Evolutionary conservation across 1,284 basidiomycete genomes (phyloP), one percentile per base, ranked within the genome.

Genomic region (Rhodofomes roseus): DNA sequence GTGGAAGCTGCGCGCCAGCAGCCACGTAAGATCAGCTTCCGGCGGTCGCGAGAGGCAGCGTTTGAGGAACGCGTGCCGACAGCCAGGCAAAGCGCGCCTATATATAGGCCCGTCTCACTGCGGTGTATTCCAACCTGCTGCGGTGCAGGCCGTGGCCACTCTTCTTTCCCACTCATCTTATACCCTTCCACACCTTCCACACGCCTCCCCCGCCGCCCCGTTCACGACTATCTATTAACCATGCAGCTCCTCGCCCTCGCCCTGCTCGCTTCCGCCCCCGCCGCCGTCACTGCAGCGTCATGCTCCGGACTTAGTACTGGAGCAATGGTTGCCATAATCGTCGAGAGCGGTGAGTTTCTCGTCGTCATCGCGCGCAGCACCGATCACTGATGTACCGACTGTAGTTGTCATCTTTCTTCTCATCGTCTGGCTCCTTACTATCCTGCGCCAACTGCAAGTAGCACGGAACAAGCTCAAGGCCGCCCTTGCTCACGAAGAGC

Each of bases 251-350:
- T 51, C 14, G 23, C 52, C 41, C 23, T 60, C 41, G 31, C 51
- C 20, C 7, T 56, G 4, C 55, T 60, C 39, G 20, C 39, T 12
- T 34, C 50, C 25, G 36, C 59, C 6, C 59, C 59, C 14, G 23
- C 51, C 23, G 18, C 50, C 18, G 59, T 41, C 25, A 40, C 54
- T 18, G 59, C 59, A 22, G 50, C 37, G 8, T 18, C 48, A n/a
- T 59, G 43, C 44, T 59, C 54, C 34, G 59, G 59, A 8, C 50
- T 60, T 22, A 60, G 59, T 46, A 56, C 31, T n/a, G 54, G 48
- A 8, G 59, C 59, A 16, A 56, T 60, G 22, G 43, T 36, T 39
- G 59, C 41, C 12, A 56, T 60, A 20, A 46, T 56, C 11, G 41
- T 56, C 5, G 57, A 58, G 22, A 58, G 57, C 34, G 57, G 55